Conservation (phyloP, 1,139 yeast species). For the Saccharomyces pastorianus region DNA sequence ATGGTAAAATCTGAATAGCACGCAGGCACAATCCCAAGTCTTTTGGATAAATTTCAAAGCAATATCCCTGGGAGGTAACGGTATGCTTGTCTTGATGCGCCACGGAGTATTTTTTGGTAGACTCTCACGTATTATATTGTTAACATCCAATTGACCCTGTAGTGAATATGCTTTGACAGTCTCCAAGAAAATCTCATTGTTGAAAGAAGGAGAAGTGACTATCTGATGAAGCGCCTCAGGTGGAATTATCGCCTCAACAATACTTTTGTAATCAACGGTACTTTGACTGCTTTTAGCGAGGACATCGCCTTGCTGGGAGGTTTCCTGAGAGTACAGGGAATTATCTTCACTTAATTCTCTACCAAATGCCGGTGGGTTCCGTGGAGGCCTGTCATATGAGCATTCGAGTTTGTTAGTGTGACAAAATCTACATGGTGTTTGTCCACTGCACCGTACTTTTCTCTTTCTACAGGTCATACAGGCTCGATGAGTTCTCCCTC, state of each 20-base stretch:
- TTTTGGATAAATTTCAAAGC: constrained; percentile 65
- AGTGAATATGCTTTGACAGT: constrained; percentile 6
- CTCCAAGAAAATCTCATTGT: constrained; percentile 6
- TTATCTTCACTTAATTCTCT: not conserved
- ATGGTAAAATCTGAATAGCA: constrained; percentile 75
- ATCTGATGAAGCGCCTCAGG: not conserved
- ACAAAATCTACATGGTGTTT: constrained; percentile 80
- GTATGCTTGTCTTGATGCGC: constrained; percentile 2
- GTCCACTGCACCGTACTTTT: constrained; percentile 84
- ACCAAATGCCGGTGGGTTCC: not conserved
- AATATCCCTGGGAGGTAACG: constrained; percentile 61
- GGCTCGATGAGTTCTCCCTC: constrained; percentile 73
- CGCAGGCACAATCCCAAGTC: constrained; percentile 84
- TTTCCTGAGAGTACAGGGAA: not conserved
- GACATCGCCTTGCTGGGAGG: not conserved
- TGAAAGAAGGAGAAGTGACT: constrained; percentile 1
- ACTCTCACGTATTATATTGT: not conserved
- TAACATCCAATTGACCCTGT: constrained; percentile 4
- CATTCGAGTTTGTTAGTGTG: constrained; percentile 68
- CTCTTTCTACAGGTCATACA: constrained; percentile 73
- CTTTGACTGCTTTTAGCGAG: not conserved
- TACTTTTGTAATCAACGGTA: constrained; percentile 6
- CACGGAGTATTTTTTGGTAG: not conserved
- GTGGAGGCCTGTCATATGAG: constrained; percentile 33
- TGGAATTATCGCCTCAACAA: constrained; percentile 8